Conservation (phyloP, 352 stramenopile genomes). For the Phytopythium vexans region DNA sequence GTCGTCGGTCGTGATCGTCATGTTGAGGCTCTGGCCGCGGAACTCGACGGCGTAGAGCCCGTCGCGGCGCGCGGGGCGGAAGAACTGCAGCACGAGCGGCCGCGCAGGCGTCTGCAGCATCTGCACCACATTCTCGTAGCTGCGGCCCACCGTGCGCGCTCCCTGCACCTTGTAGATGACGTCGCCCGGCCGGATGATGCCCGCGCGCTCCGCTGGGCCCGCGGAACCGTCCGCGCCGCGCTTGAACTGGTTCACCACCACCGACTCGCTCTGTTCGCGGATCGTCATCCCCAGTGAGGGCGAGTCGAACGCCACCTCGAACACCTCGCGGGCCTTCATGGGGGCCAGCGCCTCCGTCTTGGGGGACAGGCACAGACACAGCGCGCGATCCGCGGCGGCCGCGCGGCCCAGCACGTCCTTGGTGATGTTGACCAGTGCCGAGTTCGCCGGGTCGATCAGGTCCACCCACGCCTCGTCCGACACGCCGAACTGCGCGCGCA, state of each 20-base stretch:
- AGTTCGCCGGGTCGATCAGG: conserved; percentile 80
- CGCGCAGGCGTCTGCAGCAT: conserved; percentile 83
- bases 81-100: conserved; percentile 79
- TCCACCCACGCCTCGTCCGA: conserved; percentile 86
- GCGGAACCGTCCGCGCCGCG: conserved; percentile 42
- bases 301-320: conserved; percentile 75
- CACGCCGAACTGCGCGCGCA: conserved; percentile 72
- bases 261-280: conserved; percentile 78
- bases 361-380: conserved; percentile 79
- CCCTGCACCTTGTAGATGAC: conserved; percentile 88
- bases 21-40: conserved; percentile 71
- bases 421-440: conserved; percentile 78
- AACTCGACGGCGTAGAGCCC: conserved; percentile 84
- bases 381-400: conserved; percentile 37
- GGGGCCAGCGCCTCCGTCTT: conserved; percentile 81
- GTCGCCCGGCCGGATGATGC: conserved; percentile 60
- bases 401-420: conserved; percentile 60
- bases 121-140: conserved; percentile 81
- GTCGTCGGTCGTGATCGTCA: conserved; percentile 86
- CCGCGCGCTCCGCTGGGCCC: conserved; percentile 54
- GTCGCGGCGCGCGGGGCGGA: conserved; percentile 71
- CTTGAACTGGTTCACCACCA: conserved; percentile 86
- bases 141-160: conserved; percentile 64
- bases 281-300: conserved; percentile 80
- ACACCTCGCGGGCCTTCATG: conserved; percentile 79